Evolutionary conservation across 2,329 filamentous ascomycete genomes (phyloP).

Genomic region (Phyllosticta citrichinensis): DNA sequence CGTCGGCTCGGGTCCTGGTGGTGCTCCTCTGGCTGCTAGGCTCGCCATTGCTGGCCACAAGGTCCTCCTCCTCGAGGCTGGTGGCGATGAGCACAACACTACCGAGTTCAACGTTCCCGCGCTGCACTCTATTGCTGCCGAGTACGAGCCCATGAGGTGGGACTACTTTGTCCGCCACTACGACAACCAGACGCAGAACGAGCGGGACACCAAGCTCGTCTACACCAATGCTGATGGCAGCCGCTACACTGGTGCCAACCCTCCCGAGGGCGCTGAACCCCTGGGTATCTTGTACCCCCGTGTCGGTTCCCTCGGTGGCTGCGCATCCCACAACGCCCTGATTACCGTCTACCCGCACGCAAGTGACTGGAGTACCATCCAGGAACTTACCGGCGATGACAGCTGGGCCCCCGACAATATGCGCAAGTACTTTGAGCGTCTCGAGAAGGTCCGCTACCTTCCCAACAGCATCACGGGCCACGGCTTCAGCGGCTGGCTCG

Average conservation of each 20-base stretch:
- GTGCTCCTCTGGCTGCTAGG: constrained; percentile 48
- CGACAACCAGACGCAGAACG: constrained; percentile 41
- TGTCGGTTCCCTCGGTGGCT: constrained; percentile 47
- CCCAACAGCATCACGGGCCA: constrained; percentile 37
- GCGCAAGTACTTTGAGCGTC: constrained; percentile 44
- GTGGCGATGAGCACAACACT: constrained; percentile 44
- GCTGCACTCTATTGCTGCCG: constrained; percentile 43
- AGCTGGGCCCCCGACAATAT: constrained; percentile 51
- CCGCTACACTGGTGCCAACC: constrained; percentile 44
- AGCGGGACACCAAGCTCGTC: constrained; percentile 49
- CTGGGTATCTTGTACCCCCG: constrained; percentile 51
- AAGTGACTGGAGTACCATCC: constrained; percentile 51
- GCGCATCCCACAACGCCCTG: constrained; percentile 51
- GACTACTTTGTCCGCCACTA: constrained; percentile 57
- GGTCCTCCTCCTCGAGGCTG: constrained; percentile 52
- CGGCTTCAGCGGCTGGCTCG: constrained; percentile 49
- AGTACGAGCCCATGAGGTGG: constrained; percentile 49
- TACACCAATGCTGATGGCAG: constrained; percentile 43
- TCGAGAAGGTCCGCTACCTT: constrained; percentile 48
- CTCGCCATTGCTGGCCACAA: constrained; percentile 51
- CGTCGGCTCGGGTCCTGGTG: constrained; percentile 51
- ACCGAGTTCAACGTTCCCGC: constrained; percentile 43
- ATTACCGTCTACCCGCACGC: constrained; percentile 50
- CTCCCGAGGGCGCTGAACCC: constrained; percentile 41
- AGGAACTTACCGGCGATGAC: constrained; percentile 47